A percentile compares a stretch with the other conserved stretches of the same genome.
phyloP scores from a whole-genome alignment of 495 filamentous ascomycete genomes.

The Aspergillus baeticus region DNA sequence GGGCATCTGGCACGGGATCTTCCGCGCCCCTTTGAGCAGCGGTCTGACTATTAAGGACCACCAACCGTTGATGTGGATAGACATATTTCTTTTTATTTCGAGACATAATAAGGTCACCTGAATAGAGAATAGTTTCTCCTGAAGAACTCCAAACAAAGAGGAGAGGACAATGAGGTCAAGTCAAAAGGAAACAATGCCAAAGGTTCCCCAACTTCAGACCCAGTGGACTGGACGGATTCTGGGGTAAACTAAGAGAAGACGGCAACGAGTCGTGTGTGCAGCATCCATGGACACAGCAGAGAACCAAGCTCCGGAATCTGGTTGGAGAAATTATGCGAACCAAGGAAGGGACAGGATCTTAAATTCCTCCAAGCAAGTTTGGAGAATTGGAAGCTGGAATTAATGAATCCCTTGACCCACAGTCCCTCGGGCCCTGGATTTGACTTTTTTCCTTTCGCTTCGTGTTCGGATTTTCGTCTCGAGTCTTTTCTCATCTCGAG shows the following conservation, averaged over 20 bases:
- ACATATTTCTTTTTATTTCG: too few species aligned
- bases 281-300: background rate
- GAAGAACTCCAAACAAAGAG: too few species aligned
- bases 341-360: background rate
- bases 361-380: background rate
- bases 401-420: constrained; percentile 3
- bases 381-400: background rate
- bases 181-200: background rate
- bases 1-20: too few species aligned
- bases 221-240: background rate
- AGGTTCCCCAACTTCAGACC: background rate
- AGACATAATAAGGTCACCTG: too few species aligned
- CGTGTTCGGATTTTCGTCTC: background rate
- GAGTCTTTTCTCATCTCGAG: background rate
- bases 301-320: background rate
- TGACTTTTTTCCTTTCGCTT: constrained; percentile 10
- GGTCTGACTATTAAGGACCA: too few species aligned
- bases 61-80: too few species aligned
- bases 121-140: too few species aligned
- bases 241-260: background rate
- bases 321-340: background rate
- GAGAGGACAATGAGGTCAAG: background rate
- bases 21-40: too few species aligned
- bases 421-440: background rate
- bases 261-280: constrained; percentile 2